Percentiles rank a stretch among this genome's conserved stretches.
Conservation (phyloP, 768 basidiomycete genomes). For the Calocybe cyanea region DNA sequence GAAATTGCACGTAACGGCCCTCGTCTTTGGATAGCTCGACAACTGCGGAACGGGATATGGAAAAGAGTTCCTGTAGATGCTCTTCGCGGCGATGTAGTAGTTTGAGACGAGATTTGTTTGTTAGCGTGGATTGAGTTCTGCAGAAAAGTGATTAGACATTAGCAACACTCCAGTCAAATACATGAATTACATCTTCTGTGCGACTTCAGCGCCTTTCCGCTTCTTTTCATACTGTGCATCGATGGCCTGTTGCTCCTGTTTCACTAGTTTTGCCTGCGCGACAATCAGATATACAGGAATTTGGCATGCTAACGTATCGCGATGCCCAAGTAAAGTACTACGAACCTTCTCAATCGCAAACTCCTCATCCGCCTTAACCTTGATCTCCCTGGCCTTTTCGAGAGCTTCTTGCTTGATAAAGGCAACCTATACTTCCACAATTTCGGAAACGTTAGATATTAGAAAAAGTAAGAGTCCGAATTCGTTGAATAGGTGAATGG, state of each 20-base stretch:
- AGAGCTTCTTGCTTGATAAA: slow-evolving; percentile 99
- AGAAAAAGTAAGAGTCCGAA: no score
- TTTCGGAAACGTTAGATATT: no score
- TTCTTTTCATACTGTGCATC: slow-evolving; percentile 96
- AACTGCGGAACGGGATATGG: slow-evolving; percentile 60
- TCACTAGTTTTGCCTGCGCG: slow-evolving; percentile 88
- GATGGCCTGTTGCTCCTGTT: slow-evolving; percentile 92
- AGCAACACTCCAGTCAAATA: no score
- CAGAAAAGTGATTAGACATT: no score
- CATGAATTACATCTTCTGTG: slow-evolving; percentile 98
- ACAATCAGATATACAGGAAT: neutral
- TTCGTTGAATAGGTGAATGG: no score
- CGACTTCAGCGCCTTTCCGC: slow-evolving; percentile 86
- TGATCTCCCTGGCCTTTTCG: slow-evolving; percentile 96
- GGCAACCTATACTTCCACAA: slow-evolving; percentile 64
- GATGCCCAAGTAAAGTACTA: no score
- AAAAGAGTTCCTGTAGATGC: slow-evolving; percentile 85
- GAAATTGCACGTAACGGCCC: slow-evolving; percentile 72
- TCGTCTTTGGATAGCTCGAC: slow-evolving; percentile 60
- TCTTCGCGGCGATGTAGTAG: slow-evolving; percentile 91
- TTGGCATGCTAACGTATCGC: neutral
- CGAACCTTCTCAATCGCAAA: slow-evolving; percentile 96
- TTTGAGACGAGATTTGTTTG: slow-evolving; percentile 91
- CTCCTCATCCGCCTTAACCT: slow-evolving; percentile 97
- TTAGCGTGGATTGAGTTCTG: slow-evolving; percentile 92